phyloP scores from a whole-genome alignment of 2,329 filamentous ascomycete genomes.

The Stenocarpella maydis region DNA sequence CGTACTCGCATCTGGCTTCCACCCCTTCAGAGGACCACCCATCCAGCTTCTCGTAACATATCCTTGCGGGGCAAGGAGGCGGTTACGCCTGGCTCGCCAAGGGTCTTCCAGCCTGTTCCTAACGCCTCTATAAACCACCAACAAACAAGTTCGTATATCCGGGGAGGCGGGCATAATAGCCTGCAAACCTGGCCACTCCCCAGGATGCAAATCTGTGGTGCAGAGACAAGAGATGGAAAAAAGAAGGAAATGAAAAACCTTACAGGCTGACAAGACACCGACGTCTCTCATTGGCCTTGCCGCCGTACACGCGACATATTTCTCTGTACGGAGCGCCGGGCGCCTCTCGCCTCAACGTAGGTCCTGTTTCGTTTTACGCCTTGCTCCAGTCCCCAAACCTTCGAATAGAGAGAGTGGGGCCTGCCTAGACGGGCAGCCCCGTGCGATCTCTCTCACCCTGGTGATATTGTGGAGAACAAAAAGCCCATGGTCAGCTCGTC shows the following conservation, averaged over 20 bases:
- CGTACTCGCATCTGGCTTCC: not conserved
- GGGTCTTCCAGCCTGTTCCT: not conserved
- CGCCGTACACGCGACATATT: not conserved
- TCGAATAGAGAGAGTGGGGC: not conserved
- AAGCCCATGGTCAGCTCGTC: not conserved
- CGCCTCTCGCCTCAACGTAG: not conserved
- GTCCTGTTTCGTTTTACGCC: conserved; percentile 1
- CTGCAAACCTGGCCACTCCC: too few relatives aligned
- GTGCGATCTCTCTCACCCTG: not conserved
- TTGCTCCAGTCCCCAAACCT: not conserved
- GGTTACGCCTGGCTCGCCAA: not conserved
- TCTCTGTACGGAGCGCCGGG: not conserved
- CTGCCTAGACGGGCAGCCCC: not conserved
- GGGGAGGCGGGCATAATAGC: too few relatives aligned
- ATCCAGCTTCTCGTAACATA: too few relatives aligned
- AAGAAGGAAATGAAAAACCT: not conserved
- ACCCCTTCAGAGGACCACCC: not conserved
- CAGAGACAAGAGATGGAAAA: not conserved
- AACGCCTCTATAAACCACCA: not conserved
- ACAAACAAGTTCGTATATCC: not conserved
- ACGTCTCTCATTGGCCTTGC: conserved; percentile 4
- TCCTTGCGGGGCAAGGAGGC: too few relatives aligned
- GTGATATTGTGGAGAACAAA: not conserved
- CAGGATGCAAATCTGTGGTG: not conserved
- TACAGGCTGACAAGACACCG: conserved; percentile 4